Conservation (phyloP, 306 rosid genomes). For the Fragaria nilgerrensis region DNA sequence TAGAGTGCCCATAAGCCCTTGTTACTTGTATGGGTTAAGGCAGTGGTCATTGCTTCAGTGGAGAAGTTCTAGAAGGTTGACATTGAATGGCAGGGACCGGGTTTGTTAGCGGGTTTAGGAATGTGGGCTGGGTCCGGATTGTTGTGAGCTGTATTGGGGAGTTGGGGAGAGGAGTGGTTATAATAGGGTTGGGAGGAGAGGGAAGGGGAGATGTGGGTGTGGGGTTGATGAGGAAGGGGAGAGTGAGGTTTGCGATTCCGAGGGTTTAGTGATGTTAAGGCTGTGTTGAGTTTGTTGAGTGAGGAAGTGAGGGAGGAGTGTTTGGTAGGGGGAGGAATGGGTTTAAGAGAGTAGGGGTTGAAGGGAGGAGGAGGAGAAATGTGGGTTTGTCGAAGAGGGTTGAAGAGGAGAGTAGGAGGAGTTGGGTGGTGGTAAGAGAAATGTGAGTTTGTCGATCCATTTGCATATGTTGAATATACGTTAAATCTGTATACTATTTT, state of each 20-base stretch:
- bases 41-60: slow-evolving; percentile 75
- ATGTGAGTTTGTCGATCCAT: slow-evolving; percentile 24
- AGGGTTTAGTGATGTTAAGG: slow-evolving; percentile 47
- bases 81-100: slow-evolving; percentile 46
- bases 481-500: too few relatives aligned
- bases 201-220: slow-evolving; percentile 34
- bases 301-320: slow-evolving; percentile 52
- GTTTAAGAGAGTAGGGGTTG: slow-evolving; percentile 39
- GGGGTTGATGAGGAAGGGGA: slow-evolving; percentile 39
- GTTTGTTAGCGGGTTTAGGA: slow-evolving; percentile 40
- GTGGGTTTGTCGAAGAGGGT: slow-evolving; percentile 36
- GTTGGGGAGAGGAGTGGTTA: slow-evolving; percentile 39
- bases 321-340: slow-evolving; percentile 29
- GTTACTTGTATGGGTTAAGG: slow-evolving; percentile 63
- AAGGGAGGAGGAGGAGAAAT: slow-evolving; percentile 43
- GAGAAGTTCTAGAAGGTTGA: slow-evolving; percentile 67
- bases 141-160: slow-evolving; percentile 39
- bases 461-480: too few relatives aligned
- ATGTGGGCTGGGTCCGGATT: slow-evolving; percentile 35
- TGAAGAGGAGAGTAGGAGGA: slow-evolving; percentile 33
- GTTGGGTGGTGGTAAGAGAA: slow-evolving; percentile 14
- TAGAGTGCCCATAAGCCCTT: slow-evolving; percentile 40
- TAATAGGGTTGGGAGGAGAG: slow-evolving; percentile 44
- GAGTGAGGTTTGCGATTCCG: slow-evolving; percentile 30
- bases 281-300: slow-evolving; percentile 69